Evolutionary conservation across 768 basidiomycete genomes (phyloP), one percentile per base, ranked within the genome.

Genomic region (Boletus vinaceobasis): DNA sequence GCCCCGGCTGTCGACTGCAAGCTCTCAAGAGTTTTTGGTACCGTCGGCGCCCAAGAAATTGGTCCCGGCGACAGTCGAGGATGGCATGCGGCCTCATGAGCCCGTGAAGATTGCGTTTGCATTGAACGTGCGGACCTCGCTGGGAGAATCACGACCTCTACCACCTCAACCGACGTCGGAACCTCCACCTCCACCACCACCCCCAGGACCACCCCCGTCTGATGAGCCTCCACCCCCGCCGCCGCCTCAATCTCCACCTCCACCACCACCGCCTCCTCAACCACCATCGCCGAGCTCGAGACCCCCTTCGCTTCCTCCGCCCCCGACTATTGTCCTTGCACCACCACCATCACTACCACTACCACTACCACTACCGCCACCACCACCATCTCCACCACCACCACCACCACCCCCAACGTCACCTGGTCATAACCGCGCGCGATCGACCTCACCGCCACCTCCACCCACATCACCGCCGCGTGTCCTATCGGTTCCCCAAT

Each of bases 141-240:
- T 58, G 7, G 43, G 55, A 23, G 68, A 71, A 19, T 59, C 62
- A 48, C 66, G 68, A 43, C 63, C 66, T 15, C 67, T 64, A 36
- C 69, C 75, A 5, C 71, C 74, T 1, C 68, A 71, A 10, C 71
- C 76, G 6, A 70, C 76, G 39, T 70, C 75, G 26, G 70, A 68
- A 42, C 66, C 74, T 3, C 73, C 74, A 0, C 76, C 75, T 0
- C 73, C 73, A 0, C 71, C 70, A 0, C 73, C 72, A 14, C 72
- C 71, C 5, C 62, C 62, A 19, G 61, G 66, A 55, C 63, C 69
- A 10, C 67, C 67, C 49, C 61, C 67, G 48, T 60, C 71, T 61
- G 43, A 65, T 39, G 57, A 61, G 14, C 63, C 68, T 2, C 62
- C 65, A 4, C 71, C 68, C 1, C 64, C 65, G 0, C 66, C 62